Evolutionary conservation across 2,329 filamentous ascomycete species (phyloP), one percentile per base, ranked within the genome.

Genomic region (Paraconiothyrium brasiliense): DNA sequence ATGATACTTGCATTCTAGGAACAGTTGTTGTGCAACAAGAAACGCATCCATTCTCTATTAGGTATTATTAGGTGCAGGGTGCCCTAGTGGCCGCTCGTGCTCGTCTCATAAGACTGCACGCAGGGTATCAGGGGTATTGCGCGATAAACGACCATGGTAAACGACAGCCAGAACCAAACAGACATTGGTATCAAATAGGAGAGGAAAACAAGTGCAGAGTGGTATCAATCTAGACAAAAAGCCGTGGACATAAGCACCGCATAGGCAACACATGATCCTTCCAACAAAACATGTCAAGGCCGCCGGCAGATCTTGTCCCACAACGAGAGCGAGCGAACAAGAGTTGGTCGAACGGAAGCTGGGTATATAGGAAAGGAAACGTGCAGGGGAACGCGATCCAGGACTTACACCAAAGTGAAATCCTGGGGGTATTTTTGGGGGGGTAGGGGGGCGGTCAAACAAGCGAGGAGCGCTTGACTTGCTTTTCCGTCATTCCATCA

Each of bases 401-500:
- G 69, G 69, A 65, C 63, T 64, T 60, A 62, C 61, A 65, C 62
- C 66, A 63, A 67, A 65, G 72, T 56, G 54, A 22, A 63, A 67
- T 66, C 65, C 65, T 69, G 69, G 71, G 74, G 74, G 73, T 73
- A 74, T 71, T 71, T 58, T 68, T 20, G 20, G 70, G 52, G 37
- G 65, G 68, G 66, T 67, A 70, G 70, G 70, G 73, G 71, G 76
- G 67, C 71, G 74, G 72, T 78, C 72, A 78, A 77, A 79, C 71
- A 74, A 79, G 72, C 66, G 75, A 76, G 67, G 63, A 73, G 70
- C 71, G 74, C 64, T 74, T 68, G 72, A 67, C 77, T 75, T 76
- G 76, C 76, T 78, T 78, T 79, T 79, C 77, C 77, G 76, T 78
- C 77, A 78, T 79, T 76, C 74, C 77, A 68, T 79, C 77, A 71